Conservation (phyloP, 805 yeast genomes). For the Ogataea henricii region DNA sequence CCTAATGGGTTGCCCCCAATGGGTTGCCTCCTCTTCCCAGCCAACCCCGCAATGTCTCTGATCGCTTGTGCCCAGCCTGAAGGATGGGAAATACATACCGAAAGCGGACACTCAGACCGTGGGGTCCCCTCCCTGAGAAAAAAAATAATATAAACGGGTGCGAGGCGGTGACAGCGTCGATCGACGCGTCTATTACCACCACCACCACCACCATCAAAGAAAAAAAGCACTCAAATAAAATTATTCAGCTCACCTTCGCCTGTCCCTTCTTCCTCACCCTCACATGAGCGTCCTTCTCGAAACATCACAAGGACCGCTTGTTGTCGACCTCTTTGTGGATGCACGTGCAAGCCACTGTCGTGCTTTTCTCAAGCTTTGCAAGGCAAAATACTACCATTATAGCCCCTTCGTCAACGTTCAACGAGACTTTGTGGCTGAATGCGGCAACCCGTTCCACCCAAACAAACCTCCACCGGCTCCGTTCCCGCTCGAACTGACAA, state of each 20-base stretch:
- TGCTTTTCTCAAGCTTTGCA: conserved; percentile 58
- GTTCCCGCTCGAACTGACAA: neutral
- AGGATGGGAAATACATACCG: neutral
- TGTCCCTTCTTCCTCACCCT: neutral
- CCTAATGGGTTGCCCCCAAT: no score
- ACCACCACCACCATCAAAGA: no score
- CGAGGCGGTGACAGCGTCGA: neutral
- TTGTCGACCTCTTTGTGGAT: conserved; percentile 46
- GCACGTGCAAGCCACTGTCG: conserved; percentile 40
- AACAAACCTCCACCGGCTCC: conserved; percentile 10
- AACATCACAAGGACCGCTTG: conserved; percentile 48
- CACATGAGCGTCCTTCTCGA: conserved; percentile 46
- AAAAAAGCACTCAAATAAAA: neutral
- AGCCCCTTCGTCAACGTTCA: conserved; percentile 50
- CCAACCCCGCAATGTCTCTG: neutral
- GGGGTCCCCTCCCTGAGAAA: neutral
- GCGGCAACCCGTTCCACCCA: conserved; percentile 54
- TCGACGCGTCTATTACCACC: neutral
- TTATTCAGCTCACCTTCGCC: neutral
- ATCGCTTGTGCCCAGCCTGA: neutral
- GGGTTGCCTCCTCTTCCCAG: neutral
- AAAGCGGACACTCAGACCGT: neutral
- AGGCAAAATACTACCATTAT: conserved; percentile 51
- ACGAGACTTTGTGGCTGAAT: conserved; percentile 40
- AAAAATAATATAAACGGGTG: no score